Percentiles rank a stretch among this genome's conserved stretches.
Evolutionary conservation across 75 land plant genomes (phyloP).

Genomic region (Cupressus sempervirens): DNA sequence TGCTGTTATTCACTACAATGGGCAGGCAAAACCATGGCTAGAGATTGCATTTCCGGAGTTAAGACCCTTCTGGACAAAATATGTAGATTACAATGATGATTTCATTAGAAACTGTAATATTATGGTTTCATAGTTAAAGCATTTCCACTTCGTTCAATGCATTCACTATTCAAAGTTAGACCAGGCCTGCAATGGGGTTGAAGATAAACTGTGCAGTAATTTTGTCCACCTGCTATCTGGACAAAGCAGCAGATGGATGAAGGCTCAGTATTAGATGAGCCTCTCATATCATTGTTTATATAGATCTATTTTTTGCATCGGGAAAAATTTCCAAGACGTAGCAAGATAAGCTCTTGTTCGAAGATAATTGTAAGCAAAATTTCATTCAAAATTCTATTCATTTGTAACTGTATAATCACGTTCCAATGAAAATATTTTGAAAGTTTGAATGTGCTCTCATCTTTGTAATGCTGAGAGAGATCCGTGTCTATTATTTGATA

Average conservation of each 20-base stretch:
- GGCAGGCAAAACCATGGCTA: constrained; percentile 95
- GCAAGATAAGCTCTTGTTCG: constrained; percentile 11
- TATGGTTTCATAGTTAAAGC: constrained; percentile 20
- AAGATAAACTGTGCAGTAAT: neutral
- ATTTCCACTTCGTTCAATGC: constrained; percentile 1
- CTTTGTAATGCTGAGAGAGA: neutral
- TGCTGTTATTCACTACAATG: constrained; percentile 88
- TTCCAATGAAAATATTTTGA: constrained; percentile 5
- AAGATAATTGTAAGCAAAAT: constrained; percentile 11
- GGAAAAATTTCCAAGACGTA: constrained; percentile 2
- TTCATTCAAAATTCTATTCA: constrained; percentile 15
- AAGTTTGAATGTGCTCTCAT: neutral
- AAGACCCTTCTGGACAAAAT: constrained; percentile 66
- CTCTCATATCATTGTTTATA: constrained; percentile 15
- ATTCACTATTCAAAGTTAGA: constrained; percentile 5
- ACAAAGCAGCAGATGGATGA: constrained; percentile 5
- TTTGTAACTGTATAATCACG: constrained; percentile 13
- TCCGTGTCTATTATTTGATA: neutral
- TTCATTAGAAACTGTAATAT: constrained; percentile 78
- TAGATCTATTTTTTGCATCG: constrained; percentile 10
- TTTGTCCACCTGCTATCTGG: constrained; percentile 9
- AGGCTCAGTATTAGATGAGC: constrained; percentile 16
- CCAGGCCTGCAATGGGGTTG: neutral
- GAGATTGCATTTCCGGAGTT: constrained; percentile 80
- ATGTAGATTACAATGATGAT: constrained; percentile 68